Evolutionary conservation across 1,284 basidiomycete species (phyloP), one percentile per base, ranked within the genome.

Genomic region (Rhodotorula mucilaginosa): DNA sequence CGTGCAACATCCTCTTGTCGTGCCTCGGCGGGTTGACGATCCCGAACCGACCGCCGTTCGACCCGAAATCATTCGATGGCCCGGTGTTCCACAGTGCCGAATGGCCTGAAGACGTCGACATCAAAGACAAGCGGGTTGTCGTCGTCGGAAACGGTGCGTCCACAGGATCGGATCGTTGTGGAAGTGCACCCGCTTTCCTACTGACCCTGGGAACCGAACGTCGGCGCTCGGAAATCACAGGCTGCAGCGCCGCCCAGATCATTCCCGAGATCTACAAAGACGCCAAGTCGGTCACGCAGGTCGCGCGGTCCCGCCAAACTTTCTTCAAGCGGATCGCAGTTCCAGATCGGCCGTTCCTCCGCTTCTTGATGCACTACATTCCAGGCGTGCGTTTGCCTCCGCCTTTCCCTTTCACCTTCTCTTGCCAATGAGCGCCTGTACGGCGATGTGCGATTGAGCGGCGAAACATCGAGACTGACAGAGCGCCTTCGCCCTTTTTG

Each of bases 1-100:
- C 75, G 0, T 76, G 75, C 71, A 76, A 76, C 69, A 61, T 76
- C 56, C 65, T 76, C 47, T 57, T 76, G n/a, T 71, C 73, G n/a
- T 68, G 67, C 51, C 69, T 70, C 51, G 75, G 75, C 26, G 74
- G 71, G 5, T 48, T 76, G 5, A 65, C 70, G 19, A 65, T 69
- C 46, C 74, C 74, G 12, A 70, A 76, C 58, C 59, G 64, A 31
- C 71, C 74, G 47, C 70, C 70, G 5, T 72, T 70, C 60, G 62
- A 72, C n/a, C 64, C 67, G n/a, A 48, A 57, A 6, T 60, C 63
- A 31, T 76, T 75, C 44, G 47, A 71, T 15, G 75, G 75, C 0
- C 13, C n/a, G 6, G 74, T 76, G 2, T 69, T 75, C 58, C 75
- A 76, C 58, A 65, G 65, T 47, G 71, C 73, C 0, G 29, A 64